A percentile compares a stretch with the other conserved stretches of the same genome.
Evolutionary conservation across 257 asterid genomes (phyloP).

Genomic region (Thymus quinquecostatus): DNA sequence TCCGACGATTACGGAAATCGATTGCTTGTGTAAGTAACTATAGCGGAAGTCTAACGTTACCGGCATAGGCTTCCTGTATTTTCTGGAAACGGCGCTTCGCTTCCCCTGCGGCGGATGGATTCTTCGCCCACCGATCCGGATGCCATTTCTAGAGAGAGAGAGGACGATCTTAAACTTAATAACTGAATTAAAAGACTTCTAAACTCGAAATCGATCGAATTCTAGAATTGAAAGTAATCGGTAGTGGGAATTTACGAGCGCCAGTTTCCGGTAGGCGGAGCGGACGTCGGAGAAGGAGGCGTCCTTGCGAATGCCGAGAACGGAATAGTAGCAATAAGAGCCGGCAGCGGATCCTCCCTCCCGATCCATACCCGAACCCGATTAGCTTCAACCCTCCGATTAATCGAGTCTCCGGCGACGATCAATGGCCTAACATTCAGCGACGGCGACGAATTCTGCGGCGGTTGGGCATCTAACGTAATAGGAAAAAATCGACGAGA

Average conservation of each 20-base stretch:
- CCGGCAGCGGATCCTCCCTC: conserved; percentile 61
- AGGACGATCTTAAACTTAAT: background rate
- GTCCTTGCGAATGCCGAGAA: conserved; percentile 74
- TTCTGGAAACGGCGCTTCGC: conserved; percentile 78
- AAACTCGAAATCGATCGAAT: background rate
- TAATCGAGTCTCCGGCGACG: conserved; percentile 11
- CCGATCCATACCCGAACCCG: conserved; percentile 50
- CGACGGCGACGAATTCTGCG: conserved; percentile 24
- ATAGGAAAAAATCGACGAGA: background rate
- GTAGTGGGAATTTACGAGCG: conserved; percentile 45
- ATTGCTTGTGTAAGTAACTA: background rate
- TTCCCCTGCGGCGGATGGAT: conserved; percentile 71
- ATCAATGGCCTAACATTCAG: background rate
- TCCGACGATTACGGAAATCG: background rate
- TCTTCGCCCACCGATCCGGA: conserved; percentile 75
- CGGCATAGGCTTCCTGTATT: conserved; percentile 78
- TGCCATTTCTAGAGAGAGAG: conserved; percentile 62
- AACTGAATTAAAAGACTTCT: background rate
- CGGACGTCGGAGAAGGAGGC: conserved; percentile 86
- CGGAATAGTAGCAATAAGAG: conserved; percentile 68
- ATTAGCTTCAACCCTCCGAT: conserved; percentile 9
- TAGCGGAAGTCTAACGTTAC: conserved; percentile 29
- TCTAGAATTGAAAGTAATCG: background rate
- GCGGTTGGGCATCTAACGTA: conserved; percentile 13
- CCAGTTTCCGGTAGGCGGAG: conserved; percentile 86